These are phyloP conservation scores for Vigna reflexopilosa DNA, from an alignment of 306 rosid genomes.

Conservation along the genomic window DNA sequence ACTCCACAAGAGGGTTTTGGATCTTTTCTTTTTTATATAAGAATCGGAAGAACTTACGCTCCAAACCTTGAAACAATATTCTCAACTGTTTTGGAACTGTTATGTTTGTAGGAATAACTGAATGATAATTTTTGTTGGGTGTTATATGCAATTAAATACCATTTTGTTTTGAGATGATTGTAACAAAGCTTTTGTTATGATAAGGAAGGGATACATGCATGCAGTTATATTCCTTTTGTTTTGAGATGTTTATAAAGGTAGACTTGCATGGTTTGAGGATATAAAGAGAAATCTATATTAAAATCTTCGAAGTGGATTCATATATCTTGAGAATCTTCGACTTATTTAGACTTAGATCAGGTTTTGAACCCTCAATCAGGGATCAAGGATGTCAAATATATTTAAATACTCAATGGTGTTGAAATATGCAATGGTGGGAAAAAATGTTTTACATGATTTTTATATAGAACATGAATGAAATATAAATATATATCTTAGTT, in stretches of 20 bases:
- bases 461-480: too few species aligned
- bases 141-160: not conserved
- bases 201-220: not conserved
- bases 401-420: not conserved
- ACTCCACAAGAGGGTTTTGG: not conserved
- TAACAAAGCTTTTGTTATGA: slow-evolving; percentile 6
- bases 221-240: slow-evolving; percentile 6
- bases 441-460: too few species aligned
- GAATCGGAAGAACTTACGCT: slow-evolving; percentile 3
- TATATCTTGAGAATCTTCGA: slow-evolving; percentile 12
- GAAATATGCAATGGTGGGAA: not conserved
- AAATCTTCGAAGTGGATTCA: slow-evolving; percentile 10
- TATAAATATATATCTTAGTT: too few species aligned
- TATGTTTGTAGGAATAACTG: not conserved
- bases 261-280: not conserved
- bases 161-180: slow-evolving; percentile 8
- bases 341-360: not conserved
- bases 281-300: not conserved
- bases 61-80: not conserved
- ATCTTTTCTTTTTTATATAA: slow-evolving; percentile 21
- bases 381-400: not conserved
- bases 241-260: slow-evolving; percentile 26
- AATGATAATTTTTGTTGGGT: not conserved
- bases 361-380: not conserved
- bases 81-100: slow-evolving; percentile 14